Conservation (phyloP, 2,329 filamentous ascomycete species). For the Xylariaceae sp. region DNA sequence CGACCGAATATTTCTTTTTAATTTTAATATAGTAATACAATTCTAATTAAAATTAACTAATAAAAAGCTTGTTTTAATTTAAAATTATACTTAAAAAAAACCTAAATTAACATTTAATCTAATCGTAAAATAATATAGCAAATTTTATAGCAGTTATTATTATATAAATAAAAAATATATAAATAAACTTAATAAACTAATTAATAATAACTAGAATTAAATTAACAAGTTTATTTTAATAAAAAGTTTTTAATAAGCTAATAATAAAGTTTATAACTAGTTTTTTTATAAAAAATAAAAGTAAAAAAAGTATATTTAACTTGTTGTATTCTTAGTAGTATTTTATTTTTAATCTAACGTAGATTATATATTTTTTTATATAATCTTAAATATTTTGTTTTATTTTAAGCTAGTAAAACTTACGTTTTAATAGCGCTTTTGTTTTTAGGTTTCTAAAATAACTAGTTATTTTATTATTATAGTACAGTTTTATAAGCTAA, state of each 20-base stretch:
- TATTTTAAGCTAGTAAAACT: background rate
- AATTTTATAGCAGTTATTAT: background rate
- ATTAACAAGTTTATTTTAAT: too few relatives aligned
- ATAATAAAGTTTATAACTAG: too few relatives aligned
- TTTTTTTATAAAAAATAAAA: too few relatives aligned
- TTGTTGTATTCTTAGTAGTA: too few relatives aligned
- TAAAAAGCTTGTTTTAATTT: too few relatives aligned
- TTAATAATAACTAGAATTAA: background rate
- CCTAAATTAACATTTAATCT: background rate
- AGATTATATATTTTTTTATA: too few relatives aligned
- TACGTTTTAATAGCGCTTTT: too few relatives aligned
- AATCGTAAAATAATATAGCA: background rate
- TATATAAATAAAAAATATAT: background rate
- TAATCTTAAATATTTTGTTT: background rate
- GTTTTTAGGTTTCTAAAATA: background rate
- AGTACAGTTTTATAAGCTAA: background rate
- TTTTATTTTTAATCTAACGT: too few relatives aligned
- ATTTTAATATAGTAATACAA: background rate
- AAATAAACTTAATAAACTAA: background rate
- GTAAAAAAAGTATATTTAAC: too few relatives aligned
- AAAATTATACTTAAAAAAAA: background rate
- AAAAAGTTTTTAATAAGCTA: too few relatives aligned
- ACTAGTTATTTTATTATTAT: background rate
- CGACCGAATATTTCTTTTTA: background rate
- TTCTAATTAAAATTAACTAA: background rate